Base-by-base conservation (phyloP, 768 basidiomycete genomes). In the Suillus brevipes region DNA sequence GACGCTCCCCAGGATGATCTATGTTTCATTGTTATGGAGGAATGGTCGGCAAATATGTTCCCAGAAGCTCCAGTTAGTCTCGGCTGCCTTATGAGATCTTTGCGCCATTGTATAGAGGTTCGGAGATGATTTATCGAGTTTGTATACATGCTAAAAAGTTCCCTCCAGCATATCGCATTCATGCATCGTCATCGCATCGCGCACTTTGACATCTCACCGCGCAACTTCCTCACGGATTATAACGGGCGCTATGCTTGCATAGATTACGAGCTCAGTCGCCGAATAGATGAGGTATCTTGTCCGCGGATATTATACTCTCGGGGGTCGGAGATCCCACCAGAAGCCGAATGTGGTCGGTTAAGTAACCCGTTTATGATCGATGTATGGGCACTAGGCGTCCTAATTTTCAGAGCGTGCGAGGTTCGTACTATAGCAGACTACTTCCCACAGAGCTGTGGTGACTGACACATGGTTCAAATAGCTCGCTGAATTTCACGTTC, bases 1-100 rank as follows among this genome's bases (percentile, higher is more conserved):
- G 83, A 85, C 67, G 77, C 85, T 25, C 73, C 78, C 3, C 71
- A 78, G 12, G 87, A 89, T 64, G 73, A 78, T 58, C 71, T 89
- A 43, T 86, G 80, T 16, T 88, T 92, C 70, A 86, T 92, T 63
- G 86, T 92, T 31, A 91, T 91, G 89, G 91, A 92, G 71, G 84
- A 90, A 75, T 92, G 91, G 91, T 88, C 87, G 16, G 80, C 89
- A 13, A 83, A 88, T 62, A 77, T 91, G 25, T 79, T 88, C 28
- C 76, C 81, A 16, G 77, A 79, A 42, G 75, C 79, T 31, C 86
- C 87, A 7, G 83, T 82, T 70, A 85, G 80, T 67, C 72, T 88
- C 59, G 75, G 76, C 49, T 75, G 79, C 16, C 89, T 90, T 69
- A 73, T 92, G 31, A 78, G 78, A 5, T 83, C 83, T 16, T 69